Evolutionary conservation across 225 moss, liverwort and hornwort genomes (phyloP).

Genomic region (Marchantia paleacea): DNA sequence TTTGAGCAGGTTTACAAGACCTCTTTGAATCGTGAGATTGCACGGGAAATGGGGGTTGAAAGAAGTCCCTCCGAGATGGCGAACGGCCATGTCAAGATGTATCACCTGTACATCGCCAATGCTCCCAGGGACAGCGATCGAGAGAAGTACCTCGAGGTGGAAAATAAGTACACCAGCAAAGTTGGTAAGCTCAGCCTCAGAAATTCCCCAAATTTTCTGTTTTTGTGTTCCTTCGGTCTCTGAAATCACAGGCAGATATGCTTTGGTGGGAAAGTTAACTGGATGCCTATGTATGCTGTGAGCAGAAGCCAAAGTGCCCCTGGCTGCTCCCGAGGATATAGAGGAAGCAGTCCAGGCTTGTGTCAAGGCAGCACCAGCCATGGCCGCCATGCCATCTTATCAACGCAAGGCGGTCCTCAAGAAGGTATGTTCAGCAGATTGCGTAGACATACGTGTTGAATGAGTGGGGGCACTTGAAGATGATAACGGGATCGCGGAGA

Average conservation of each 20-base stretch:
- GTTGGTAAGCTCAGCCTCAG: constrained; percentile 43
- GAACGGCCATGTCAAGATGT: constrained; percentile 35
- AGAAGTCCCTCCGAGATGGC: constrained; percentile 13
- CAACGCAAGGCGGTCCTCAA: constrained; percentile 71
- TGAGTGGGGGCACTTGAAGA: no score
- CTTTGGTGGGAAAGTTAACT: neutral
- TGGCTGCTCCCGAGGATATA: constrained; percentile 67
- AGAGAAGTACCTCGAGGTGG: constrained; percentile 66
- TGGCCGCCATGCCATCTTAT: constrained; percentile 63
- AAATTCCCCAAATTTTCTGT: neutral
- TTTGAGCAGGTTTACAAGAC: constrained; percentile 1
- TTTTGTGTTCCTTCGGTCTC: neutral
- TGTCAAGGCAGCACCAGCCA: constrained; percentile 68
- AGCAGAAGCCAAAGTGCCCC: constrained; percentile 69
- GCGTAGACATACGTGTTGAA: neutral
- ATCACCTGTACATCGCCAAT: constrained; percentile 63
- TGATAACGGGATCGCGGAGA: no score
- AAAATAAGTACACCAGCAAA: constrained; percentile 68
- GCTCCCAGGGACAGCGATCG: constrained; percentile 39
- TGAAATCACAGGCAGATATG: neutral
- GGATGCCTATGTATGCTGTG: neutral
- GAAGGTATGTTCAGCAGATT: constrained; percentile 45
- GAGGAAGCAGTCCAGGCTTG: constrained; percentile 73
- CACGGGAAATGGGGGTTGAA: constrained; percentile 21
- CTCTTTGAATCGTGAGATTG: constrained; percentile 5